Evolutionary conservation across 176 grass and related monocot species (phyloP).

Genomic region (Rhynchospora tenuis): DNA sequence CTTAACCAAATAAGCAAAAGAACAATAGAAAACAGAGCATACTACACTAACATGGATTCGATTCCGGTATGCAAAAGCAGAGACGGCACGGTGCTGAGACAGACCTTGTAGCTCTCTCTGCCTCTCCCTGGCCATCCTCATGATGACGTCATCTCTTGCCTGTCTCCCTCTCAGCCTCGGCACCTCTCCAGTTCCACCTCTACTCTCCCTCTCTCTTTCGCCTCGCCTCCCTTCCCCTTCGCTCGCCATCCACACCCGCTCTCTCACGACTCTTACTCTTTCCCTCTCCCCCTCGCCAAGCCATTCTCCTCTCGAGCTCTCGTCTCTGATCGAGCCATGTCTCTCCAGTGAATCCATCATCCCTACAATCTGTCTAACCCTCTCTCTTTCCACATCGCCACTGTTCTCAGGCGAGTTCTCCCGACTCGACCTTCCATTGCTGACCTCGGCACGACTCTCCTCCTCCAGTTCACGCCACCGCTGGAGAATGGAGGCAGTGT

Average conservation of each 20-base stretch:
- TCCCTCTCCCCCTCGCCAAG: constrained; percentile 62
- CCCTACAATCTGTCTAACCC: constrained; percentile 70
- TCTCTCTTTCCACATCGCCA: constrained; percentile 19
- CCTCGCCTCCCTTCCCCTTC: neutral
- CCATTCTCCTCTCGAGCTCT: constrained; percentile 27
- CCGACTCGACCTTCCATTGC: constrained; percentile 22
- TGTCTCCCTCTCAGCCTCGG: constrained; percentile 20
- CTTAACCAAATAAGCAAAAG: neutral
- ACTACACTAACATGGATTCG: constrained; percentile 57
- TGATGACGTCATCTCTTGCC: constrained; percentile 24
- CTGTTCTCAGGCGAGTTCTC: constrained; percentile 29
- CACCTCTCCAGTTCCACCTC: neutral
- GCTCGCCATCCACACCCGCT: constrained; percentile 51
- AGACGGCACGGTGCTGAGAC: constrained; percentile 63
- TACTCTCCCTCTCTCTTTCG: neutral
- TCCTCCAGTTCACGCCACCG: constrained; percentile 42
- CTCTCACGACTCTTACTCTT: constrained; percentile 56
- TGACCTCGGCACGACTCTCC: constrained; percentile 28
- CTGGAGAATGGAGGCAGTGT: constrained; percentile 92
- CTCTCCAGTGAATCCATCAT: constrained; percentile 35
- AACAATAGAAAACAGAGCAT: neutral
- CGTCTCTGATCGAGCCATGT: neutral
- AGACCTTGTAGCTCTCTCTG: constrained; percentile 83
- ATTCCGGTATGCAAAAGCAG: constrained; percentile 54
- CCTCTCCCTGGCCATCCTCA: constrained; percentile 52